Evolutionary conservation across 2,329 filamentous ascomycete genomes (phyloP).

Genomic region (Venturia nashicola): DNA sequence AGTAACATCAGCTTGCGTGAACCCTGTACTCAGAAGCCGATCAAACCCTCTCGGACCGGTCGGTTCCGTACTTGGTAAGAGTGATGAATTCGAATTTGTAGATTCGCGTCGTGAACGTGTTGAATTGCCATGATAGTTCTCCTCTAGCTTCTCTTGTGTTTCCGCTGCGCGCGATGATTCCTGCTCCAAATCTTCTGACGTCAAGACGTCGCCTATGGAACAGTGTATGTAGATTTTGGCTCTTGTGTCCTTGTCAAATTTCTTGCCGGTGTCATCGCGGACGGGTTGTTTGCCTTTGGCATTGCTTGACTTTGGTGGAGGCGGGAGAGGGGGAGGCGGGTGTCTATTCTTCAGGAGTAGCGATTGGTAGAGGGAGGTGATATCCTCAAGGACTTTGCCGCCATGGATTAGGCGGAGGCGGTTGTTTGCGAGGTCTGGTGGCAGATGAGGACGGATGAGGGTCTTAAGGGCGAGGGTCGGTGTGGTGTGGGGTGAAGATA

Average conservation of each 20-base stretch:
- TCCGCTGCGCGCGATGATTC: slow-evolving; percentile 41
- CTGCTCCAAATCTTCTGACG: slow-evolving; percentile 52
- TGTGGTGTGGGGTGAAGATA: slow-evolving; percentile 54
- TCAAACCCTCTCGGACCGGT: slow-evolving; percentile 67
- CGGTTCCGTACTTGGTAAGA: slow-evolving; percentile 24
- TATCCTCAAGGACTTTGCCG: slow-evolving; percentile 73
- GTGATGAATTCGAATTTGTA: neutral
- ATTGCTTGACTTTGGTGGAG: slow-evolving; percentile 34
- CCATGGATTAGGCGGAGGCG: slow-evolving; percentile 83
- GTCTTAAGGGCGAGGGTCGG: slow-evolving; percentile 72
- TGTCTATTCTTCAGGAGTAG: slow-evolving; percentile 39
- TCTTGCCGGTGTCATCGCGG: neutral
- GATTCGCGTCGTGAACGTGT: neutral
- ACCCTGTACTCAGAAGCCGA: slow-evolving; percentile 66
- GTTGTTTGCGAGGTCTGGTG: slow-evolving; percentile 46
- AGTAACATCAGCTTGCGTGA: slow-evolving; percentile 72
- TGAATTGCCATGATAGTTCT: neutral
- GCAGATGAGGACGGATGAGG: slow-evolving; percentile 62
- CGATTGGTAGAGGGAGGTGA: slow-evolving; percentile 52
- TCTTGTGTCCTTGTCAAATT: neutral
- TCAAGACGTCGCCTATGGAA: slow-evolving; percentile 69
- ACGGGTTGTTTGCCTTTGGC: slow-evolving; percentile 43
- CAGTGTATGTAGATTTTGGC: slow-evolving; percentile 79
- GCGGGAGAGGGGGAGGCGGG: slow-evolving; percentile 27
- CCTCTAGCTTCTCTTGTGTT: slow-evolving; percentile 26